Conservation (phyloP, 768 basidiomycete genomes). For the Termitomyces sp. region DNA sequence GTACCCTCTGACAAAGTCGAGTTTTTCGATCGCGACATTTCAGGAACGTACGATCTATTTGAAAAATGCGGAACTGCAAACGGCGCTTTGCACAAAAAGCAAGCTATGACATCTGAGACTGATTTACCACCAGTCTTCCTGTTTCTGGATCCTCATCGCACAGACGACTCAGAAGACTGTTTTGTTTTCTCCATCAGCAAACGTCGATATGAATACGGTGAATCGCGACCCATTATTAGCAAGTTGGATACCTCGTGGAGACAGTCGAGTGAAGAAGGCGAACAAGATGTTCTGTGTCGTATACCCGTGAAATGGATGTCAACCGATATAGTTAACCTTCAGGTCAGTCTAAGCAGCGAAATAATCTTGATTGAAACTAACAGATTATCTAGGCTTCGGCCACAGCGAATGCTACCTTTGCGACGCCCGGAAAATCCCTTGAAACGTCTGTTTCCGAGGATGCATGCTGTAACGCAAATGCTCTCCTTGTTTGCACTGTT, state of each 20-base stretch:
- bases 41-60: slow-evolving; percentile 74
- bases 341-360: slow-evolving; percentile 51
- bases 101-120: slow-evolving; percentile 36
- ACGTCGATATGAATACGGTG: slow-evolving; percentile 77
- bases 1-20: slow-evolving; percentile 44
- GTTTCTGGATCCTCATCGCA: slow-evolving; percentile 86
- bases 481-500: slow-evolving; percentile 75
- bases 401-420: slow-evolving; percentile 56
- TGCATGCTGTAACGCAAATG: slow-evolving; percentile 72
- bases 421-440: slow-evolving; percentile 55
- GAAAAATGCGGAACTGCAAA: slow-evolving; percentile 90
- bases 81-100: slow-evolving; percentile 72
- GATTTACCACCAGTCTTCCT: slow-evolving; percentile 66
- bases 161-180: slow-evolving; percentile 69
- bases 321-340: slow-evolving; percentile 44
- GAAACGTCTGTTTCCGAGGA: slow-evolving; percentile 51
- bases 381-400: slow-evolving; percentile 43
- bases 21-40: slow-evolving; percentile 74
- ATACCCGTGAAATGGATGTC: slow-evolving; percentile 67
- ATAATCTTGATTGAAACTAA: neutral
- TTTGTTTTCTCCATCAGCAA: slow-evolving; percentile 85
- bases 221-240: slow-evolving; percentile 74
- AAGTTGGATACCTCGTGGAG: slow-evolving; percentile 77
- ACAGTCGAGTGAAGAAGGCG: slow-evolving; percentile 51
- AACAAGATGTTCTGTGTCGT: slow-evolving; percentile 50